A percentile compares a stretch with the other conserved stretches of the same genome.
These are phyloP conservation scores for Pseudocohnilembus persalinus DNA, from an alignment of 169 alveolate species.

Conservation along the genomic window DNA sequence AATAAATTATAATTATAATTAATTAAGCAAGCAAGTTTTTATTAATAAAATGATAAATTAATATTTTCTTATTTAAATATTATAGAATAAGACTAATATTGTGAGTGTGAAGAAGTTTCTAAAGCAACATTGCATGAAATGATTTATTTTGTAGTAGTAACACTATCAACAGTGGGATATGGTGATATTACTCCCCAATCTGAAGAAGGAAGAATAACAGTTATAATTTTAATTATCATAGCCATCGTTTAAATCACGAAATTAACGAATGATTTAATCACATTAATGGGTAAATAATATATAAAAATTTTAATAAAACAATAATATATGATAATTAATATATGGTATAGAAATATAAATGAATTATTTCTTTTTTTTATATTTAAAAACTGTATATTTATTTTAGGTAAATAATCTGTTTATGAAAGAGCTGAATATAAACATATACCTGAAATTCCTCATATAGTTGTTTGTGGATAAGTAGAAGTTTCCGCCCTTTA, in stretches of 20 bases:
- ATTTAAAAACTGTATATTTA: background rate
- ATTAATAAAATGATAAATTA: too few species aligned
- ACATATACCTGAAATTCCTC: constrained; percentile 80
- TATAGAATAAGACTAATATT: too few species aligned
- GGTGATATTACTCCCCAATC: constrained; percentile 82
- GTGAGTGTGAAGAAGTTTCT: constrained; percentile 14
- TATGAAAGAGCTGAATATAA: constrained; percentile 78
- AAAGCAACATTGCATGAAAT: constrained; percentile 64
- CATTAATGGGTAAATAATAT: constrained; percentile 50
- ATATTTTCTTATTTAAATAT: too few species aligned
- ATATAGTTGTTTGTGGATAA: constrained; percentile 79
- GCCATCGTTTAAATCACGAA: constrained; percentile 72
- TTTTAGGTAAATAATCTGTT: constrained; percentile 44
- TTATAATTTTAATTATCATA: constrained; percentile 66
- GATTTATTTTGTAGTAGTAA: constrained; percentile 75
- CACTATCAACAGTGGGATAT: constrained; percentile 84
- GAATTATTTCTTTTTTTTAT: too few species aligned
- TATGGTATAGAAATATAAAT: too few species aligned
- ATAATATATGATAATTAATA: background rate
- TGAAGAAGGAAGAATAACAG: constrained; percentile 70
- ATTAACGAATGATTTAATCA: constrained; percentile 72
- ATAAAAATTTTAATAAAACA: background rate
- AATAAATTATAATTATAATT: too few species aligned
- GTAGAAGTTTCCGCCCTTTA: constrained; percentile 68
- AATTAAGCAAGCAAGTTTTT: too few species aligned